Base-by-base conservation (phyloP, 441 rosid species). In the Codiaeum variegatum region DNA sequence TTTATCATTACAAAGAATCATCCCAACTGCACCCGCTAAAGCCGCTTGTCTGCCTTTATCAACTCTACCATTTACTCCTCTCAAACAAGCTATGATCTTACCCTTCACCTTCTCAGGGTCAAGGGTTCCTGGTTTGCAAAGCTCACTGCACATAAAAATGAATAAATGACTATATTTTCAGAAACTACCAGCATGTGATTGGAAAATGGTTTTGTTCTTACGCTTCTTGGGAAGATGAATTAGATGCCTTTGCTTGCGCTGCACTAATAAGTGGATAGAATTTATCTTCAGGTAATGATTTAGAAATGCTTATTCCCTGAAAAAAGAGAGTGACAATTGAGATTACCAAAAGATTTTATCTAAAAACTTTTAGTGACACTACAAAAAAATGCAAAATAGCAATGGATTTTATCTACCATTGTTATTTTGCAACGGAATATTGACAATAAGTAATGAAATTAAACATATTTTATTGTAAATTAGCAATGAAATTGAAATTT, bases 241-340 rank as follows among this genome's bases (percentile, higher is more conserved):
- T 90, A 84, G 56, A 85, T 87, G 47, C 31, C 12, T 77, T 77
- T 21, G 97, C 93, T 23, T 72, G 85, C 13, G 54, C 62, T 54
- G 94, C 96, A 15, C 76, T 85, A 12, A 85, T 87, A 16, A 94
- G 78, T 19, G 93, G 94, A 74, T 85, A 87, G 73, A 86, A 77
- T 69, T 34, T 79, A 61, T 75, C 77, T 32, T 38, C 78, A 36
- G 86, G 84, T 47, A 84, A 31, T 78, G 85, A 80, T 31, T 78
- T 79, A 21, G 73, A 63, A 61, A 78, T 13, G 44, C 55, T 68
- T 42, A 54, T 18, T 12, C 76, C 76, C 34, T 73, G 62, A 42
- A 26, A 62, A 58, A 9, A 38, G 42, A 9, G 42, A 7, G 7
- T 8, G 2, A 7, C 10, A 38, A 12, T 38, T 38, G 2, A 12